These are phyloP conservation scores for Kazachstania taianensis DNA, from an alignment of 805 yeast genomes.

Conservation along the genomic window DNA sequence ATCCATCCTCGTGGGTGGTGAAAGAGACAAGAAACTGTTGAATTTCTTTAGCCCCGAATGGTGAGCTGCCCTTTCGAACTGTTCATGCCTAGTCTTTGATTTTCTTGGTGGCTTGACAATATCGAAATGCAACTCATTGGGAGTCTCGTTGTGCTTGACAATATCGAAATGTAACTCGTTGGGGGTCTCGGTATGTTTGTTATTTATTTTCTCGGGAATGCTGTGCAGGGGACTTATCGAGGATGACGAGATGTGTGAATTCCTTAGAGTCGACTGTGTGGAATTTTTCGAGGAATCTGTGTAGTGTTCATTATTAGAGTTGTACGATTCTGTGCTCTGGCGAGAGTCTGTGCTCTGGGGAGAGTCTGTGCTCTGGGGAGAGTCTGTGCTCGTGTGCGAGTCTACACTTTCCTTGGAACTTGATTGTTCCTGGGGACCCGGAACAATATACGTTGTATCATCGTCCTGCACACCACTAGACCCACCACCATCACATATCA, in stretches of 20 bases:
- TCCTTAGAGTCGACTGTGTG: not conserved
- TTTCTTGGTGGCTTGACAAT: conserved; percentile 7
- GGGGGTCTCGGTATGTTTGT: not conserved
- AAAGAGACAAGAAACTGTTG: too few species aligned
- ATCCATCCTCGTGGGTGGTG: too few species aligned
- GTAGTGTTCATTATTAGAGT: too few species aligned
- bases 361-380: not conserved
- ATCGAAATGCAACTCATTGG: conserved; percentile 4
- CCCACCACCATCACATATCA: too few species aligned
- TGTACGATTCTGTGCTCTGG: not conserved
- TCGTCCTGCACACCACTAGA: too few species aligned
- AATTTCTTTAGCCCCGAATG: too few species aligned
- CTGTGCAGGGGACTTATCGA: too few species aligned
- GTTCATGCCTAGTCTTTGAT: too few species aligned
- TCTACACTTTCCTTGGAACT: not conserved
- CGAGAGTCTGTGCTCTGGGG: not conserved
- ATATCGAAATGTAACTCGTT: conserved; percentile 5
- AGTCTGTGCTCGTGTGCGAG: not conserved
- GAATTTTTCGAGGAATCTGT: not conserved
- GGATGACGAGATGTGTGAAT: too few species aligned
- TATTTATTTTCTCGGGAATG: too few species aligned
- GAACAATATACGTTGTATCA: not conserved
- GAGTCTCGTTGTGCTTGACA: not conserved
- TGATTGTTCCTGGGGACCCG: conserved; percentile 1
- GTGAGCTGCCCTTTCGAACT: too few species aligned